Conservation (phyloP, 1,284 basidiomycete species). For the Pseudozyma pruni region DNA sequence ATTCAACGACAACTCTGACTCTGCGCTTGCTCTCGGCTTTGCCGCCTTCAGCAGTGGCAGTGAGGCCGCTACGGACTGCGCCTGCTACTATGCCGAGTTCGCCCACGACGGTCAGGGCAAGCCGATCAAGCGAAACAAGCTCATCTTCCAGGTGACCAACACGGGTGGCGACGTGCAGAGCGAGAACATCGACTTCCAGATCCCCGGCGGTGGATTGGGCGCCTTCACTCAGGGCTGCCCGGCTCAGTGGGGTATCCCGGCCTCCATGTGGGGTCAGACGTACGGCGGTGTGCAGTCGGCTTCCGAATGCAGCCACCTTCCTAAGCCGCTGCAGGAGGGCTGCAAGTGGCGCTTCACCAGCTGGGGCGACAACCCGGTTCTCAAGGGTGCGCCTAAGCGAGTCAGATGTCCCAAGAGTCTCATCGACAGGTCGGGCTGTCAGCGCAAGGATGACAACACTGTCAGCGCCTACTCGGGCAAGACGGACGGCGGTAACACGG, state of each 20-base stretch:
- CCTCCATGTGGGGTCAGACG: slow-evolving; percentile 18
- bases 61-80: slow-evolving; percentile 29
- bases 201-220: slow-evolving; percentile 47
- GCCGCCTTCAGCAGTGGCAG: slow-evolving; percentile 28
- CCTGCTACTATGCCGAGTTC: slow-evolving; percentile 36
- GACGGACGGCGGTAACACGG: slow-evolving; percentile 1
- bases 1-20: slow-evolving; percentile 17
- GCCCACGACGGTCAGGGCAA: slow-evolving; percentile 20
- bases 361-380: slow-evolving; percentile 37
- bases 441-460: slow-evolving; percentile 41
- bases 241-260: slow-evolving; percentile 19
- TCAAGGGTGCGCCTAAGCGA: slow-evolving; percentile 20
- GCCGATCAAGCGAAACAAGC: slow-evolving; percentile 33
- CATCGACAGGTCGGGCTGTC: slow-evolving; percentile 46
- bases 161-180: slow-evolving; percentile 31
- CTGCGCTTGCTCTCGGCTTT: slow-evolving; percentile 21
- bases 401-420: slow-evolving; percentile 38
- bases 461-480: slow-evolving; percentile 18
- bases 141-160: slow-evolving; percentile 44
- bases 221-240: slow-evolving; percentile 34
- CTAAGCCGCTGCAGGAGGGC: slow-evolving; percentile 23
- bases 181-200: slow-evolving; percentile 38
- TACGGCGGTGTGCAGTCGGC: slow-evolving; percentile 22
- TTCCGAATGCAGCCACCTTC: slow-evolving; percentile 14
- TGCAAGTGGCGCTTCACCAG: slow-evolving; percentile 35